A percentile compares a stretch with the other conserved stretches of the same genome.
Conservation (phyloP, 768 basidiomycete genomes). For the Pleurotus pulmonarius region DNA sequence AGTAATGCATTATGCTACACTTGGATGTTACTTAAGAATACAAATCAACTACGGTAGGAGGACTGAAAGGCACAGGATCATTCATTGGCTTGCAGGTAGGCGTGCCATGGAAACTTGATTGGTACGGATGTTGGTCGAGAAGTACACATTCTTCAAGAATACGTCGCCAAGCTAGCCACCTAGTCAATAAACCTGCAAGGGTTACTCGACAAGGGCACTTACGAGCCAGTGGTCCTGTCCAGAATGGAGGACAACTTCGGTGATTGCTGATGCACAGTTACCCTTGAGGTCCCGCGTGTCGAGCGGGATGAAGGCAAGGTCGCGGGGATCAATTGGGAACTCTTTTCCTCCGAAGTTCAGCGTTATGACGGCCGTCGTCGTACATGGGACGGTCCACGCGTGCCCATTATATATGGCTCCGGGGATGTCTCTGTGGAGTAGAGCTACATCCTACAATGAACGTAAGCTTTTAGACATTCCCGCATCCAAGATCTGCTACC, state of each 20-base stretch:
- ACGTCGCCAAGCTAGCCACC: constrained; percentile 15
- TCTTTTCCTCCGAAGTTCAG: constrained; percentile 54
- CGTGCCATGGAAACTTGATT: constrained; percentile 10
- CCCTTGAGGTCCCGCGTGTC: constrained; percentile 44
- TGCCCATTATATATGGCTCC: constrained; percentile 47
- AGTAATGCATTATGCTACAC: neutral
- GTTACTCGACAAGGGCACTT: constrained; percentile 18
- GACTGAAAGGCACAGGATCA: neutral
- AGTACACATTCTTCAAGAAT: constrained; percentile 18
- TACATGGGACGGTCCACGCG: constrained; percentile 67
- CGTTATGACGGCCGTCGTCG: constrained; percentile 44
- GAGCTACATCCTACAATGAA: constrained; percentile 40
- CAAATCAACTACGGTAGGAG: neutral
- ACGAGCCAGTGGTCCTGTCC: constrained; percentile 59
- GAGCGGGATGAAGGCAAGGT: constrained; percentile 52
- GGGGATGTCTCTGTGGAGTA: constrained; percentile 52
- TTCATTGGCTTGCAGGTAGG: neutral
- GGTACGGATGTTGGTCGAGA: constrained; percentile 12
- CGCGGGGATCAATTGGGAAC: constrained; percentile 58
- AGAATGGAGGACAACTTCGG: constrained; percentile 42
- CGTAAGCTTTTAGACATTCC: constrained; percentile 8
- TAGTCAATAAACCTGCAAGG: neutral
- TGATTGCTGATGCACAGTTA: constrained; percentile 60
- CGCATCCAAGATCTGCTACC: neutral
- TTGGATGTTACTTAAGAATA: neutral